phyloP scores from a whole-genome alignment of 202 grass and related monocot genomes.

The Eragrostis tef region DNA sequence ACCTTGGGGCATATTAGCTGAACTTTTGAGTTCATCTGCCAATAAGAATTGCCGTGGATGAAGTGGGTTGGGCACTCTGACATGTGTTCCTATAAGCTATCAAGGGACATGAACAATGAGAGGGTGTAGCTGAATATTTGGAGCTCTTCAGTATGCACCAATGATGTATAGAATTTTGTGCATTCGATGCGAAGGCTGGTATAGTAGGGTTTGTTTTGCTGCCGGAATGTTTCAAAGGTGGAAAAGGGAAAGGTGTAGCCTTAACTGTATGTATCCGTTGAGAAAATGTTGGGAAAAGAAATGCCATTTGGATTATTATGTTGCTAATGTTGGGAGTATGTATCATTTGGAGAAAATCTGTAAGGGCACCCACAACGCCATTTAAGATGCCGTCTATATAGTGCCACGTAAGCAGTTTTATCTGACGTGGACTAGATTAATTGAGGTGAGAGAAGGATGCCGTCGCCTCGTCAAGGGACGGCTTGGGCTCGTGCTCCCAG shows the following conservation, averaged over 20 bases:
- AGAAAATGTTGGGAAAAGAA: conserved; percentile 1
- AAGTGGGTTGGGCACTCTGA: conserved; percentile 15
- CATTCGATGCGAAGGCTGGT: conserved; percentile 6
- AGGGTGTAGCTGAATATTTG: not conserved
- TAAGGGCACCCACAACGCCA: not conserved
- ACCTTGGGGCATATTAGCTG: conserved; percentile 28
- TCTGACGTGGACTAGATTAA: no score
- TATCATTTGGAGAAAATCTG: not conserved
- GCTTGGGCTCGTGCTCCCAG: no score
- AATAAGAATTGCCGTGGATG: conserved; percentile 40
- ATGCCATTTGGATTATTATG: not conserved
- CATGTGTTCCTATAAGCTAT: not conserved
- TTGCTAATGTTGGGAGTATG: not conserved
- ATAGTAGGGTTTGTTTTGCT: conserved; percentile 6
- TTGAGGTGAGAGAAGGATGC: no score
- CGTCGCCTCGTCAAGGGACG: no score
- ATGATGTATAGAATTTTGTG: conserved; percentile 48
- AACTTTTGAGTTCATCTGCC: conserved; percentile 36
- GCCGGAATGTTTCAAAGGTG: not conserved
- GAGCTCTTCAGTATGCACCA: conserved; percentile 38
- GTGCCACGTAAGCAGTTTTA: no score
- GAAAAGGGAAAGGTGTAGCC: not conserved
- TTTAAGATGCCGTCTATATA: no score
- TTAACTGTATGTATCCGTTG: not conserved
- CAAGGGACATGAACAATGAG: not conserved